These are phyloP conservation scores for Thielaviopsis punctulata DNA, from an alignment of 2,329 filamentous ascomycete species.

Conservation along the genomic window DNA sequence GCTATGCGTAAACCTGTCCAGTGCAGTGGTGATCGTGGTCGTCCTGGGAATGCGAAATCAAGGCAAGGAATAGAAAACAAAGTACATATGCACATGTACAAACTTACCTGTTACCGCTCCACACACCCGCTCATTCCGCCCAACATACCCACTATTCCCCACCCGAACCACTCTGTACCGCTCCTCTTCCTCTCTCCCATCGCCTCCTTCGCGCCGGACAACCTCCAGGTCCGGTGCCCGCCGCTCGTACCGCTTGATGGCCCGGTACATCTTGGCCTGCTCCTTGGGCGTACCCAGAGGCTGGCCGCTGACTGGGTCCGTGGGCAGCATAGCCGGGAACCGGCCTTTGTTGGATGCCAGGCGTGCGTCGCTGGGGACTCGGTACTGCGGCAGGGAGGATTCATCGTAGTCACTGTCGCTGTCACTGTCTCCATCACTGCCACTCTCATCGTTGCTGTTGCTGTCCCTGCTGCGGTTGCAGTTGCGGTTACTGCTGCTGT, in stretches of 20 bases:
- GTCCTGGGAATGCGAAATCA: too few relatives aligned
- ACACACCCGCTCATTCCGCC: constrained; percentile 6
- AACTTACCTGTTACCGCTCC: constrained; percentile 6
- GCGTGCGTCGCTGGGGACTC: not conserved
- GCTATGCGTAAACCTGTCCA: too few relatives aligned
- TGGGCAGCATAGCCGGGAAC: constrained; percentile 2
- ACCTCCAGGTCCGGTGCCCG: constrained; percentile 3
- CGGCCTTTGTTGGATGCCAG: constrained; percentile 2
- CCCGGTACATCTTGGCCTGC: constrained; percentile 10
- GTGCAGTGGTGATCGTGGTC: too few relatives aligned
- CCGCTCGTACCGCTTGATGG: not conserved
- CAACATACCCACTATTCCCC: not conserved
- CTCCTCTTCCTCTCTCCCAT: not conserved
- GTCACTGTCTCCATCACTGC: not conserved
- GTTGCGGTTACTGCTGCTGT: too few relatives aligned
- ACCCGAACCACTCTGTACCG: not conserved
- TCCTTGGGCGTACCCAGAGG: constrained; percentile 3
- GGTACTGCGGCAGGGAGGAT: constrained; percentile 2
- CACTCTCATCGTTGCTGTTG: not conserved
- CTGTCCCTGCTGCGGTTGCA: too few relatives aligned
- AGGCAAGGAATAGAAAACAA: too few relatives aligned
- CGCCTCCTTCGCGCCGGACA: not conserved
- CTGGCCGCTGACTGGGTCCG: not conserved
- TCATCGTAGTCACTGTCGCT: constrained; percentile 1
- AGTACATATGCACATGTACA: too few relatives aligned